Evolutionary conservation across 2,329 filamentous ascomycete species (phyloP).

Genomic region (Penicillium sclerotigenum): DNA sequence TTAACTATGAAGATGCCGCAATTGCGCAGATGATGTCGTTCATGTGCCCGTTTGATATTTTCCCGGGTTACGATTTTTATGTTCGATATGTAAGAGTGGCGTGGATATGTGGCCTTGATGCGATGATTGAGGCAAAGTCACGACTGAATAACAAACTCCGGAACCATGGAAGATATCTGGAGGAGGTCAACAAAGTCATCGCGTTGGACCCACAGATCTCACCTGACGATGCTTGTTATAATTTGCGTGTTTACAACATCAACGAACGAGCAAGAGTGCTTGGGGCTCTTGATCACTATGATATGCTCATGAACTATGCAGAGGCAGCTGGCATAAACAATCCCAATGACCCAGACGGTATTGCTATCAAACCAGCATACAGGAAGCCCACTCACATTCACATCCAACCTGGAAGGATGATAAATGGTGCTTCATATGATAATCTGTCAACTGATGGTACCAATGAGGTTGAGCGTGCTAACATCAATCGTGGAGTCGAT

Average conservation of each 20-base stretch:
- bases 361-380: background rate
- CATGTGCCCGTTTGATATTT: background rate
- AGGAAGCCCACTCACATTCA: no score
- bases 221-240: background rate
- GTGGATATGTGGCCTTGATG: background rate
- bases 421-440: background rate
- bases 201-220: background rate
- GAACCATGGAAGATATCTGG: background rate
- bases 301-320: background rate
- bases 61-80: background rate
- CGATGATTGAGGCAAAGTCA: background rate
- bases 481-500: background rate
- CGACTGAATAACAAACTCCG: background rate
- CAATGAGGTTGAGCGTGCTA: background rate
- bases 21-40: background rate
- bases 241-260: background rate
- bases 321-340: background rate
- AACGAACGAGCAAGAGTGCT: background rate
- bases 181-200: background rate
- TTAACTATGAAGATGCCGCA: background rate
- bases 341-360: no score
- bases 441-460: background rate
- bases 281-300: background rate
- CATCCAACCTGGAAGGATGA: no score
- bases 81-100: background rate